Evolutionary conservation across 2,329 filamentous ascomycete species (phyloP), one percentile per base, ranked within the genome.

Genomic region (Talaromyces sp.): DNA sequence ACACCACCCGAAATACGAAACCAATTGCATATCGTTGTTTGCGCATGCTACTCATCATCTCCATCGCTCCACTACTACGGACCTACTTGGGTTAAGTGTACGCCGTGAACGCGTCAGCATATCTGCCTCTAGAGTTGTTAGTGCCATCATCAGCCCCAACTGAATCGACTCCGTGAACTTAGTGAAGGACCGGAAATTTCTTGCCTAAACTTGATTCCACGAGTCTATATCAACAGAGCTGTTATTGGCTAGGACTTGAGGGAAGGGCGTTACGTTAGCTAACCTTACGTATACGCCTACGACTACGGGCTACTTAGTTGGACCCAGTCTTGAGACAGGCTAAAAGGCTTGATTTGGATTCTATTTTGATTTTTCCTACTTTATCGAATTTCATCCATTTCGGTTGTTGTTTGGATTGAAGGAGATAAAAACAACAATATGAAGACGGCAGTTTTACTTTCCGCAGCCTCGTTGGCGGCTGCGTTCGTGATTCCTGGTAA

Each of bases 401-500:
- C 14, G 18, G 16, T n/a, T 31, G 35, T 42, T 14, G 21, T 56
- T 16, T 42, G 52, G 12, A 39, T 18, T 7, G 25, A 8, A 40
- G 31, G 7, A 21, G 9, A 50, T 2, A 50, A 28, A 50, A 28
- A 50, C 35, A 21, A n/a, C 11, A 60, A 58, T 50, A 84, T 84
- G 82, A 83, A 79, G 40, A 57, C 62, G 3, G 73, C 82, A 70
- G 70, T 72, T 52, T 70, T 74, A 40, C 70, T 83, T 68, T 76
- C 80, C 60, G 71, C 82, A 42, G 77, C 79, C 63, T 79, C 80
- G 23, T 67, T 81, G 62, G 72, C 76, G 61, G 73, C 79, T 44
- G 81, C 80, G 48, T 76, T 84, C 56, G 79, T 84, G 61, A 73
- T 84, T 58, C 80, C 81, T 9, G 74, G 81, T 50, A 76, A 82